Evolutionary conservation across 768 basidiomycete species (phyloP), one percentile per base, ranked within the genome.

Genomic region (Tricholoma bakamatsutake): DNA sequence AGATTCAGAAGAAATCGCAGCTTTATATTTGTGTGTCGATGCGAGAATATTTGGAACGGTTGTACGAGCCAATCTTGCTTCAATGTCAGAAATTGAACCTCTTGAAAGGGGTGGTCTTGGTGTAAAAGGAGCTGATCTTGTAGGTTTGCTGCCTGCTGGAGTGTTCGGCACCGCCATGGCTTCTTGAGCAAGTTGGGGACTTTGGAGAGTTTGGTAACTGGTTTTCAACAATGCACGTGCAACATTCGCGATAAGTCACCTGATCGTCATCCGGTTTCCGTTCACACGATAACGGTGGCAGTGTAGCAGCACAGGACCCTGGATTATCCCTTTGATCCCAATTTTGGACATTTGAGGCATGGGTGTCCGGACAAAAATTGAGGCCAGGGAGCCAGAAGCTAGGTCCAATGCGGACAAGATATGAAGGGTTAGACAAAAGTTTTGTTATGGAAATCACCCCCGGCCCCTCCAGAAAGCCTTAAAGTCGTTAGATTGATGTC

Each of bases 21-120:
- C 82, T 63, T 85, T 88, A 72, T 85, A 87, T 65, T 85, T 87
- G 62, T 78, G 69, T 7, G 82, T 79, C 1, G 73, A 71, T 48
- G 73, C 54, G 55, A 57, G 69, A 57, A 60, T 67, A 61, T 54
- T 61, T n/a, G 60, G 57, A 24, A 54, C 57, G 2, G 71, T 67
- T 40, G 73, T 60, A n/a, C 69, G 70, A 17, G 74, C 53, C 0
- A 76, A 59, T 35, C 74, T 71, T 13, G 56, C 57, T 33, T 62
- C 54, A 46, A 67, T 67, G 33, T 66, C 59, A 18, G 65, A 59
- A 31, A 63, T 59, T 39, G 64, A 64, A 56, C 57, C 62, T 48
- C 68, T 66, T 18, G 70, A 80, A 42, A 76, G 66, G 1, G 80
- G 76, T 17, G 81, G 74, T 60, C 77, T 82, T 15, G 83, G 83